Conservation (phyloP, 2,329 filamentous ascomycete genomes). For the Tolypocladium pustulatum region DNA sequence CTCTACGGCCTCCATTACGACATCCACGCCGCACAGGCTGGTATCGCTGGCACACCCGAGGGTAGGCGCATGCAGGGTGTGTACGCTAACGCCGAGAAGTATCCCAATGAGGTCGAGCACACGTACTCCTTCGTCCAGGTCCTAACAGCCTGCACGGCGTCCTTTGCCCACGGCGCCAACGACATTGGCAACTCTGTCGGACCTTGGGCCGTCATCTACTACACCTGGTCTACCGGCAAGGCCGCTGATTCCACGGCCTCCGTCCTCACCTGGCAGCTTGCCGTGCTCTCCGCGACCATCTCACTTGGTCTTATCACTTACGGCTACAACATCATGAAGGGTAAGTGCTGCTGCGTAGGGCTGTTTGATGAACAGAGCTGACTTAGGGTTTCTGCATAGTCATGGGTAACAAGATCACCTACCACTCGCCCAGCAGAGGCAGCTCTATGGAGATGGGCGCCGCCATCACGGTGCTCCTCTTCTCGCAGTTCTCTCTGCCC, state of each 20-base stretch:
- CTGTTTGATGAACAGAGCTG: background rate
- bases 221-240: slow-evolving; percentile 53
- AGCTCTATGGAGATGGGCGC: slow-evolving; percentile 70
- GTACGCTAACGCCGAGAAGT: slow-evolving; percentile 54
- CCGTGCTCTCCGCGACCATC: slow-evolving; percentile 53
- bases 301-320: slow-evolving; percentile 62
- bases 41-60: slow-evolving; percentile 10
- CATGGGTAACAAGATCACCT: slow-evolving; percentile 75
- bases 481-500: slow-evolving; percentile 64
- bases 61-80: slow-evolving; percentile 33
- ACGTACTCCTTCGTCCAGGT: slow-evolving; percentile 58
- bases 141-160: slow-evolving; percentile 60
- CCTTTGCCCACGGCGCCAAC: slow-evolving; percentile 68
- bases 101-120: slow-evolving; percentile 61
- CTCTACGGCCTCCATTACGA: slow-evolving; percentile 76
- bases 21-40: slow-evolving; percentile 43
- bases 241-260: slow-evolving; percentile 50
- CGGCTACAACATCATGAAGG: slow-evolving; percentile 79
- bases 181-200: slow-evolving; percentile 65
- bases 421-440: slow-evolving; percentile 46
- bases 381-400: slow-evolving; percentile 27
- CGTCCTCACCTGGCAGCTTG: slow-evolving; percentile 68
- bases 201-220: slow-evolving; percentile 60
- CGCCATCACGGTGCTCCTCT: slow-evolving; percentile 64
- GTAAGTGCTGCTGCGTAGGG: slow-evolving; percentile 25